Percentiles rank a stretch among this genome's conserved stretches.
These are phyloP conservation scores for Myxozyma kluyveri DNA, from an alignment of 805 yeast species.

Conservation along the genomic window DNA sequence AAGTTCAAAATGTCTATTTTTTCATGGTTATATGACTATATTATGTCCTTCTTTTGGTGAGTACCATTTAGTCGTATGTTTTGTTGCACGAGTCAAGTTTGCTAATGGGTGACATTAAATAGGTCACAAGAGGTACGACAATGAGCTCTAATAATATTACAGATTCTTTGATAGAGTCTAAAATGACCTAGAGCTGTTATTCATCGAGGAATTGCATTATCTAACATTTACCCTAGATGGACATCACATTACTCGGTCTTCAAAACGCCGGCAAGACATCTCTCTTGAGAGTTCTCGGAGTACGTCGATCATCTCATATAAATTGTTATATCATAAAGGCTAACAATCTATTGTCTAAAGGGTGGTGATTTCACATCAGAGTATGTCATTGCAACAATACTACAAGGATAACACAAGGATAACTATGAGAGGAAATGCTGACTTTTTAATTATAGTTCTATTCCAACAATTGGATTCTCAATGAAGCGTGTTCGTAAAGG, in stretches of 20 bases:
- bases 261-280: constrained; percentile 44
- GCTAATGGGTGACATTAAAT: not conserved
- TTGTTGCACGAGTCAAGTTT: not conserved
- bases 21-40: constrained; percentile 34
- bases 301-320: constrained; percentile 19
- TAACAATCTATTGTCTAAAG: constrained; percentile 15
- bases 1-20: constrained; percentile 25
- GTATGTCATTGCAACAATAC: constrained; percentile 24
- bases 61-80: constrained; percentile 4
- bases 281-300: constrained; percentile 37
- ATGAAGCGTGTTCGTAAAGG: constrained; percentile 40
- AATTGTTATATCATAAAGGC: not conserved
- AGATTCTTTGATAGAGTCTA: not conserved
- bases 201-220: too few species aligned
- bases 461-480: constrained; percentile 43
- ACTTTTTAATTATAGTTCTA: too few species aligned
- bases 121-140: constrained; percentile 35
- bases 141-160: not conserved
- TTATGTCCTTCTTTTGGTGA: constrained; percentile 38
- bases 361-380: constrained; percentile 39
- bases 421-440: too few species aligned
- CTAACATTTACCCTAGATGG: constrained; percentile 34
- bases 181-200: too few species aligned
- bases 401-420: not conserved
- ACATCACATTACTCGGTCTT: constrained; percentile 39